A percentile compares a stretch with the other conserved stretches of the same genome.
Conservation (phyloP, 495 filamentous ascomycete species). For the Tuber aestivum region DNA sequence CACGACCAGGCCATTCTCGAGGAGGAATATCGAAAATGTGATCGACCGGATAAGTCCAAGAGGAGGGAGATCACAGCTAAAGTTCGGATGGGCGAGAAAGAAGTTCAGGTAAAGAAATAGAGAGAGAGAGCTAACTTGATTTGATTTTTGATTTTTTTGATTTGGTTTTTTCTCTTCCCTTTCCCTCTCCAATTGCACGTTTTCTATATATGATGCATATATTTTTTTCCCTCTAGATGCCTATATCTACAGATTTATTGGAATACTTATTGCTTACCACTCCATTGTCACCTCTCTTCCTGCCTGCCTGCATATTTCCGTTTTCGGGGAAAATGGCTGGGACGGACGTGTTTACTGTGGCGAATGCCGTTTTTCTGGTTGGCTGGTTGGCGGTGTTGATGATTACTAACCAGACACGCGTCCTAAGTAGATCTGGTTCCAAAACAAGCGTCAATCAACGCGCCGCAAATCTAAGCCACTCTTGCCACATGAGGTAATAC, state of each 20-base stretch:
- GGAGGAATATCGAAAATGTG: slow-evolving; percentile 73
- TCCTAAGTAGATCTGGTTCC: slow-evolving; percentile 86
- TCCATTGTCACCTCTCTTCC: neutral
- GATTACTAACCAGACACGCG: slow-evolving; percentile 9
- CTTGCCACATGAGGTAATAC: slow-evolving; percentile 66
- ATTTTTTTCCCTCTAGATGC: slow-evolving; percentile 7
- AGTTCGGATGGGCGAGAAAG: slow-evolving; percentile 90
- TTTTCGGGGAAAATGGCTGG: neutral
- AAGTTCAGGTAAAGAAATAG: slow-evolving; percentile 73
- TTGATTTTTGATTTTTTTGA: no score
- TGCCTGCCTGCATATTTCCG: neutral
- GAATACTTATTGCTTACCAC: neutral
- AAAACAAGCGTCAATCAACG: slow-evolving; percentile 91
- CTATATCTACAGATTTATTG: neutral
- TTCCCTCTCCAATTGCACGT: neutral
- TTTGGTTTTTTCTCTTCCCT: neutral
- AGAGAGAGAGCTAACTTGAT: slow-evolving; percentile 13
- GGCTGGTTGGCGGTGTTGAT: neutral
- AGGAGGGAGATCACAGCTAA: slow-evolving; percentile 74
- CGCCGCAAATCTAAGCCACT: slow-evolving; percentile 84
- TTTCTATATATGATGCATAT: slow-evolving; percentile 1
- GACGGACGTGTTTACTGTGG: neutral
- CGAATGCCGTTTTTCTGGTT: neutral
- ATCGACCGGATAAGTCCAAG: slow-evolving; percentile 87
- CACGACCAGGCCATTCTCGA: slow-evolving; percentile 90